phyloP scores from a whole-genome alignment of 139 green algal genomes.

The Chlamydomonas sp. region DNA sequence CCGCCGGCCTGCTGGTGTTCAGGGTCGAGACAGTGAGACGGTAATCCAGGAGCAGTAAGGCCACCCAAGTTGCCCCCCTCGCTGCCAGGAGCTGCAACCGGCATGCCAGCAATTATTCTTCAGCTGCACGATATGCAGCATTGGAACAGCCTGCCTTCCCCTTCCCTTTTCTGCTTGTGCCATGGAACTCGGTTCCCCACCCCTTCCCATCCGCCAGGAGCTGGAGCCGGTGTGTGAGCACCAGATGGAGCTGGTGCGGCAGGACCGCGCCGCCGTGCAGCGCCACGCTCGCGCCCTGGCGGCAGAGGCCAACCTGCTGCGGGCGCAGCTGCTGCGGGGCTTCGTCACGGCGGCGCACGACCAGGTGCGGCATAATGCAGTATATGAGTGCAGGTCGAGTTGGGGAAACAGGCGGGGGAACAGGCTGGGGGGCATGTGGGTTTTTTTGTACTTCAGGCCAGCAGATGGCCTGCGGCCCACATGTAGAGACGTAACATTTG shows the following conservation, averaged over 20 bases:
- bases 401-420: background rate
- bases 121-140: no score
- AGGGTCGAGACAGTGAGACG: no score
- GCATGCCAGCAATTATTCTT: no score
- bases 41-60: no score
- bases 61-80: no score
- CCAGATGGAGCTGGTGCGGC: constrained; percentile 39
- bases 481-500: no score
- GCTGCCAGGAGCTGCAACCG: no score
- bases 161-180: background rate
- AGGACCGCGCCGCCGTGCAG: constrained; percentile 29
- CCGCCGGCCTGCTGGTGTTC: no score
- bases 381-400: background rate
- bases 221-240: constrained; percentile 36
- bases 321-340: constrained; percentile 25
- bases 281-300: constrained; percentile 3
- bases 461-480: no score
- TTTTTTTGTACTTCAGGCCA: no score
- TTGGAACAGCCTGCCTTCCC: background rate
- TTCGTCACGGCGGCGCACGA: constrained; percentile 9
- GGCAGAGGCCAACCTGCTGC: constrained; percentile 18
- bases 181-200: background rate
- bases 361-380: constrained; percentile 5
- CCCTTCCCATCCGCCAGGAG: background rate
- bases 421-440: no score